Base-by-base conservation (phyloP, 2,329 filamentous ascomycete genomes). In the Ophiostoma sp. region DNA sequence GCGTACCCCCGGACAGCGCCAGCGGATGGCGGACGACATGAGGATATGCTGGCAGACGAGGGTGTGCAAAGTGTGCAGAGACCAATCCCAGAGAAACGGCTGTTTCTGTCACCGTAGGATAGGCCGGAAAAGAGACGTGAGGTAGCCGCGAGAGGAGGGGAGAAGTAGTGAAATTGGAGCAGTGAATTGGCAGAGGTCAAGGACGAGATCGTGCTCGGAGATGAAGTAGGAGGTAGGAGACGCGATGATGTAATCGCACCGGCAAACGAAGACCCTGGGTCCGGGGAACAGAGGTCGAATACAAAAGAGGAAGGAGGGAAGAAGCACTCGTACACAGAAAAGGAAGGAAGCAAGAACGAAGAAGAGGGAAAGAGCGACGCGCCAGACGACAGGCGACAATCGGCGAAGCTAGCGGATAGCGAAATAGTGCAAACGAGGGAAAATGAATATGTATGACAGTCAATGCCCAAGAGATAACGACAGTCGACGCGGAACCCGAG, bases 11-110 rank as follows among this genome's bases (percentile, higher is more conserved):
- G 69, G 38, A 36, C 69, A 62, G 47, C 67, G 66, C 71, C 69
- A 69, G 66, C 70, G 67, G 36, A 70, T 55, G 36, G 64, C 47
- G 27, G 63, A 68, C 63, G 67, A 55, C 11, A 49, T 16, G 66
- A n/a, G 40, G 27, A 27, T 27, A 27, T 1, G 27, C 27, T 27
- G 27, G 27, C 27, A 11, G 60, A 42, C 5, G 60, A 63, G 60
- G 60, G n/a, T n/a, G n/a, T n/a, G n/a, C n/a, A n/a, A n/a, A 14
- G 36, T 14, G 60, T 44, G 40, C 62, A 45, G 40, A 5, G 58
- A 42, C 58, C 36, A 62, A 41, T 62, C 58, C 58, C 14, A 38
- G 9, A 12, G 5, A 41, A 6, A 38, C 27, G 18, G 38, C 41
- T 42, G 38, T 9, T 62, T 38, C 9, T 60, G 11, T 18, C 4